A percentile compares a stretch with the other conserved stretches of the same genome.
These are phyloP conservation scores for Paraphoma sp. DNA, from an alignment of 2,329 filamentous ascomycete species.

Conservation along the genomic window DNA sequence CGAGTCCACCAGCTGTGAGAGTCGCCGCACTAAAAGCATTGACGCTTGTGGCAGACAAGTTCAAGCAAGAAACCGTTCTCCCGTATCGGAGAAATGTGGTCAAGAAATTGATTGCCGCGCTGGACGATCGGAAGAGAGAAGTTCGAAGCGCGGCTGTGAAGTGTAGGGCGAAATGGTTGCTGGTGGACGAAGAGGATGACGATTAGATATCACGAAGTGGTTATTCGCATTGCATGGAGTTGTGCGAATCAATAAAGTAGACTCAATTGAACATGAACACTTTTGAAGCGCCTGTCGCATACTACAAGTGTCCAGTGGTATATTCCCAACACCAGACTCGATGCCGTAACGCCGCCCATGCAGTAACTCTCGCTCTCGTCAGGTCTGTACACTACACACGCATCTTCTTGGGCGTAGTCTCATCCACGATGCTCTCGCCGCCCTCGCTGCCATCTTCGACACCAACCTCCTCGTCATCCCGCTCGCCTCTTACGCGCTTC, in stretches of 20 bases:
- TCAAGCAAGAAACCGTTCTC: conserved; percentile 60
- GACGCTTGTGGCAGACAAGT: conserved; percentile 54
- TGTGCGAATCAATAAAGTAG: too few species aligned
- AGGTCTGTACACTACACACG: conserved; percentile 17
- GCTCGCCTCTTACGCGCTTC: conserved; percentile 71
- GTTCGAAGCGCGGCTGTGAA: conserved; percentile 69
- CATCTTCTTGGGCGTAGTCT: conserved; percentile 36
- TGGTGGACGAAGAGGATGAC: conserved; percentile 65
- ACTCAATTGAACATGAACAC: neutral
- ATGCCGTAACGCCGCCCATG: conserved; percentile 41
- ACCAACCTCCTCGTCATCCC: conserved; percentile 35
- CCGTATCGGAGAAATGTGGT: conserved; percentile 65
- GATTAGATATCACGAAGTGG: conserved; percentile 21
- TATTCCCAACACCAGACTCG: neutral
- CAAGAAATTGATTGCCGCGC: conserved; percentile 58
- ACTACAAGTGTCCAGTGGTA: conserved; percentile 1
- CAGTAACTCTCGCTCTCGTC: conserved; percentile 13
- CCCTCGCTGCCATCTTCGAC: conserved; percentile 20
- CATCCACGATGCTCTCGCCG: conserved; percentile 15
- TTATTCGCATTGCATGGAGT: too few species aligned
- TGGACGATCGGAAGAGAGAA: conserved; percentile 69
- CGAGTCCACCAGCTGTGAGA: conserved; percentile 51
- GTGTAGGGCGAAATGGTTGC: conserved; percentile 66
- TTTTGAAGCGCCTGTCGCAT: conserved; percentile 7
- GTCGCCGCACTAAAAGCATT: conserved; percentile 58